phyloP scores from a whole-genome alignment of 768 basidiomycete genomes.

The Rhizopogon vinicolor region DNA sequence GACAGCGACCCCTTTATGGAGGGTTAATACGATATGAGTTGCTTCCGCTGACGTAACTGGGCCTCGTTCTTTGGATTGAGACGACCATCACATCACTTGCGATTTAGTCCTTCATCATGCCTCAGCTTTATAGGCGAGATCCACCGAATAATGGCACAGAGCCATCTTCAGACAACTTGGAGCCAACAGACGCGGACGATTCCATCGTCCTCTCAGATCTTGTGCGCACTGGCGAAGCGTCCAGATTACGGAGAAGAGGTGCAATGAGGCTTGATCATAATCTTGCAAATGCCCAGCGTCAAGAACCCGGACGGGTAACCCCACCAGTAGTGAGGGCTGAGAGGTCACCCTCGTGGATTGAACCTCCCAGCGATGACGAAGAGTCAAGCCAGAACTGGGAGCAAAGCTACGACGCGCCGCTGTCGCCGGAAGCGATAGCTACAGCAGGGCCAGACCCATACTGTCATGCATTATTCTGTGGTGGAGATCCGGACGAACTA shows the following conservation, averaged over 20 bases:
- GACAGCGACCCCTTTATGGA: neutral
- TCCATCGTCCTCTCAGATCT: conserved; percentile 71
- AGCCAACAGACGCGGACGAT: conserved; percentile 53
- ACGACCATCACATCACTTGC: conserved; percentile 25
- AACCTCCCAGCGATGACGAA: conserved; percentile 24
- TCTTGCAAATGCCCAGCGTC: conserved; percentile 21
- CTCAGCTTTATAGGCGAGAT: conserved; percentile 24
- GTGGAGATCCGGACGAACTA: conserved; percentile 22
- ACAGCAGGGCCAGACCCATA: conserved; percentile 15
- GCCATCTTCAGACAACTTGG: conserved; percentile 12
- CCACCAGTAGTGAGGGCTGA: conserved; percentile 23
- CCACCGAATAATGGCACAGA: conserved; percentile 5
- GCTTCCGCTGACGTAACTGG: conserved; percentile 1
- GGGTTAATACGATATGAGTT: neutral
- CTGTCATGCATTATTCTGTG: conserved; percentile 39
- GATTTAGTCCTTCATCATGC: conserved; percentile 15
- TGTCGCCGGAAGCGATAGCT: conserved; percentile 15
- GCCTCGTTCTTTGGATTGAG: conserved; percentile 1
- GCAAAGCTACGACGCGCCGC: conserved; percentile 25
- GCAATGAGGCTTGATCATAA: conserved; percentile 61
- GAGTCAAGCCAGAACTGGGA: conserved; percentile 29
- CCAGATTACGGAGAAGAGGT: conserved; percentile 66
- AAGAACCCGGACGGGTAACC: conserved; percentile 19
- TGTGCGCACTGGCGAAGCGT: conserved; percentile 69
- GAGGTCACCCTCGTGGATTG: conserved; percentile 29